Percentiles rank a stretch among this genome's conserved stretches.
Conservation (phyloP, 2,329 filamentous ascomycete species). For the Phialophora expanda region DNA sequence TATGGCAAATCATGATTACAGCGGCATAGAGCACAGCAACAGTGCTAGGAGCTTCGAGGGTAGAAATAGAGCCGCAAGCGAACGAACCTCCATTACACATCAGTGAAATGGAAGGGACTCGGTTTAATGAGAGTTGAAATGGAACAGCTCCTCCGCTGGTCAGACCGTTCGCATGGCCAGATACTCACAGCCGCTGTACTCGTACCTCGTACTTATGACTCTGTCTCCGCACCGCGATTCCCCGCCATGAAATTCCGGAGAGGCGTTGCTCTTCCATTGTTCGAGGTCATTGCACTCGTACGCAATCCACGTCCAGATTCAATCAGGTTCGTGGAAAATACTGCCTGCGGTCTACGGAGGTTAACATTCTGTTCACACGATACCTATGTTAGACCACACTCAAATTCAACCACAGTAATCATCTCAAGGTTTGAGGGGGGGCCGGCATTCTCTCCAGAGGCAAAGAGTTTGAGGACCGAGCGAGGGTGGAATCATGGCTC, state of each 20-base stretch:
- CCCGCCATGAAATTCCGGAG: not conserved
- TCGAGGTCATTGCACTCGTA: too few species aligned
- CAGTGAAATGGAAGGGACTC: not conserved
- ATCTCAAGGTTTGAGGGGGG: not conserved
- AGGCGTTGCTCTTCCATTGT: not conserved
- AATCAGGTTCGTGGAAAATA: not conserved
- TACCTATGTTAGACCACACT: not conserved
- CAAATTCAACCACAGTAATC: not conserved
- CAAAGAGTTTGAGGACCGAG: not conserved
- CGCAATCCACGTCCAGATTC: not conserved
- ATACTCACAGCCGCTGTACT: too few species aligned
- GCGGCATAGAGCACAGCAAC: not conserved
- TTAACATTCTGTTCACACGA: not conserved
- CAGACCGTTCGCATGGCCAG: too few species aligned
- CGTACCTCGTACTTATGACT: too few species aligned
- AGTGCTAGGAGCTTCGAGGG: not conserved
- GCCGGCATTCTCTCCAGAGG: not conserved
- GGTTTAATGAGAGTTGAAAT: not conserved
- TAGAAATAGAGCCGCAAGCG: not conserved
- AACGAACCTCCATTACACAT: not conserved
- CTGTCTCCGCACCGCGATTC: too few species aligned
- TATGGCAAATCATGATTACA: not conserved
- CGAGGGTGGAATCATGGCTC: constrained; percentile 19
- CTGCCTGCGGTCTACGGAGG: not conserved
- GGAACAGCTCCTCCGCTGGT: not conserved